Percentiles rank a stretch among this genome's conserved stretches.
These are phyloP conservation scores for Fusarium drepaniforme DNA, from an alignment of 2,329 filamentous ascomycete genomes.

Conservation along the genomic window DNA sequence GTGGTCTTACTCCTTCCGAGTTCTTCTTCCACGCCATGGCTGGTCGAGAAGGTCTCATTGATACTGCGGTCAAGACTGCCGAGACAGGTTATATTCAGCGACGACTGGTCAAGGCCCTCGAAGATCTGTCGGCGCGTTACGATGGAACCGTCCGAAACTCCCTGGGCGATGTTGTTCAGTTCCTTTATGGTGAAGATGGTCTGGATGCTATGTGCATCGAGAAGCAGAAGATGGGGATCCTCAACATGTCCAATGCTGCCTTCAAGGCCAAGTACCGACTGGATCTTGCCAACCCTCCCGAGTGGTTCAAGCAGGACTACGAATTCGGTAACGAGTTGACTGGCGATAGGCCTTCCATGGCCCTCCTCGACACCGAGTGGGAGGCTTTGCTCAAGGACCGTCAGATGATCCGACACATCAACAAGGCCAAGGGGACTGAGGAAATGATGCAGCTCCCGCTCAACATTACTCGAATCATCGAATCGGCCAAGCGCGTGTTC, in stretches of 20 bases:
- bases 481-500: slow-evolving; percentile 91
- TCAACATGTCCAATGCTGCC: slow-evolving; percentile 80
- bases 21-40: slow-evolving; percentile 99
- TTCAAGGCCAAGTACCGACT: slow-evolving; percentile 88
- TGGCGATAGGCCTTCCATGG: slow-evolving; percentile 89
- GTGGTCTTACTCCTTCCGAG: slow-evolving; percentile 93
- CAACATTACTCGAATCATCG: slow-evolving; percentile 91
- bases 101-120: slow-evolving; percentile 96
- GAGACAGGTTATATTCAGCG: slow-evolving; percentile 99
- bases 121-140: slow-evolving; percentile 98
- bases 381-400: slow-evolving; percentile 83
- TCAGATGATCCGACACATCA: slow-evolving; percentile 77
- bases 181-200: slow-evolving; percentile 97
- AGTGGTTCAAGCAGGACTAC: slow-evolving; percentile 69
- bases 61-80: slow-evolving; percentile 99
- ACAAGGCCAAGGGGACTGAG: slow-evolving; percentile 77
- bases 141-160: slow-evolving; percentile 98
- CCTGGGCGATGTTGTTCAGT: slow-evolving; percentile 94
- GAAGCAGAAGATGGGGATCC: slow-evolving; percentile 88
- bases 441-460: slow-evolving; percentile 92
- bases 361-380: slow-evolving; percentile 89
- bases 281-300: slow-evolving; percentile 71
- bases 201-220: slow-evolving; percentile 95
- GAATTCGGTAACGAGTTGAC: slow-evolving; percentile 89
- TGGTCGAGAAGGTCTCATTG: slow-evolving; percentile 99